A percentile compares a stretch with the other conserved stretches of the same genome.
Conservation (phyloP, 2,329 filamentous ascomycete genomes). For the Didymosphaeria variabile region DNA sequence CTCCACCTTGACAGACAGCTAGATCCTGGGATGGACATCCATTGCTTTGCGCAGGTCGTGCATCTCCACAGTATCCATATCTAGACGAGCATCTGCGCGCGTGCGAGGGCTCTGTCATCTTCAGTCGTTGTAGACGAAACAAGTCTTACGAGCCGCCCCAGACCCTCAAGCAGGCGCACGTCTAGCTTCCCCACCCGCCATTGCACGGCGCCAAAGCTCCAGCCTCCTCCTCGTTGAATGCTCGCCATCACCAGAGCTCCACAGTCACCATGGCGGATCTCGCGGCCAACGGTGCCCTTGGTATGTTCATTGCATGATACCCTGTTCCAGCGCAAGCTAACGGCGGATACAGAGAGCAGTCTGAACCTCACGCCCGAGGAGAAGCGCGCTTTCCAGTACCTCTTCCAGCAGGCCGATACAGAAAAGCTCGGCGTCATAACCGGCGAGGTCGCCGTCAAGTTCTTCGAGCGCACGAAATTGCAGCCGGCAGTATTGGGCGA, state of each 20-base stretch:
- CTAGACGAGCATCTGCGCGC: background rate
- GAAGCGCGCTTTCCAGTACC: conserved; percentile 90
- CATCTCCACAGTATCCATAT: conserved; percentile 5
- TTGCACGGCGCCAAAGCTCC: conserved; percentile 9
- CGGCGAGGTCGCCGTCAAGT: conserved; percentile 93
- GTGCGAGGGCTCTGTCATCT: background rate
- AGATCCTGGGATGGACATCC: background rate
- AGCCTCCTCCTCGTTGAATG: conserved; percentile 11
- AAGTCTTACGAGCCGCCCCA: background rate
- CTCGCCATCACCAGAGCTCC: conserved; percentile 11
- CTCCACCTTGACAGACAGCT: background rate
- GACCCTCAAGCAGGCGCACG: conserved; percentile 19
- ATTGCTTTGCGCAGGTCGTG: background rate
- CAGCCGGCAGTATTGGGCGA: conserved; percentile 85
- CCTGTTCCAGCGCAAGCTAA: conserved; percentile 36
- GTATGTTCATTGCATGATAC: conserved; percentile 14
- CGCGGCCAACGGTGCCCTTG: conserved; percentile 11
- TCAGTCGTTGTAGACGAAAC: background rate
- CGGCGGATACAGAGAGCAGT: conserved; percentile 56
- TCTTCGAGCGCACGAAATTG: conserved; percentile 95
- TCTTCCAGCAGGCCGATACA: conserved; percentile 92
- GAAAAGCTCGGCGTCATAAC: conserved; percentile 93
- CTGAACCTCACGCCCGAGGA: conserved; percentile 90
- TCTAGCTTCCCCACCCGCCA: conserved; percentile 26
- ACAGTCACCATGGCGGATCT: conserved; percentile 11